Evolutionary conservation across 2,329 filamentous ascomycete species (phyloP).

Genomic region (Diaporthe sp.): DNA sequence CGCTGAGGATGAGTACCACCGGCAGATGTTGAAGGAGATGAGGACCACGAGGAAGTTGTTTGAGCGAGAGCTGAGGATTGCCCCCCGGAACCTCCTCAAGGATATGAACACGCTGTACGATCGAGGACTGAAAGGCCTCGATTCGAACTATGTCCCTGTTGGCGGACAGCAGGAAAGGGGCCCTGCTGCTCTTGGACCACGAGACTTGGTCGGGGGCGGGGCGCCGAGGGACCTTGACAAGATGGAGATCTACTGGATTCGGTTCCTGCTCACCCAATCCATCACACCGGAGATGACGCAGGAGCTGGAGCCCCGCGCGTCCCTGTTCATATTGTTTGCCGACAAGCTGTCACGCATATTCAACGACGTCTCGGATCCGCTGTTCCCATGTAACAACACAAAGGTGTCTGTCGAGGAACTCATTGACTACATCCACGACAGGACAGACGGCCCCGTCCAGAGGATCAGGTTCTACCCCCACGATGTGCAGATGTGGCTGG

Average conservation of each 20-base stretch:
- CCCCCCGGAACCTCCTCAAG: constrained; percentile 49
- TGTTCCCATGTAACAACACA: constrained; percentile 46
- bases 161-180: neutral
- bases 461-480: constrained; percentile 47
- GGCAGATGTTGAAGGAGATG: constrained; percentile 49
- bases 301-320: constrained; percentile 45
- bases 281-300: constrained; percentile 46
- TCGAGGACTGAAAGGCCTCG: constrained; percentile 2
- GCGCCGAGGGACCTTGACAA: constrained; percentile 42
- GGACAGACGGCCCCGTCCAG: constrained; percentile 42
- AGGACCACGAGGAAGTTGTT: constrained; percentile 46
- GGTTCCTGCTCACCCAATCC: constrained; percentile 49
- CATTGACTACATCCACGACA: constrained; percentile 48
- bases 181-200: neutral
- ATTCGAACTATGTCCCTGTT: neutral
- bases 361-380: constrained; percentile 47
- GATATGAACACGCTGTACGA: constrained; percentile 40
- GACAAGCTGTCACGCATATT: constrained; percentile 51
- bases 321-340: constrained; percentile 52
- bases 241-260: constrained; percentile 52
- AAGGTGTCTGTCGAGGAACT: constrained; percentile 47
- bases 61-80: constrained; percentile 42
- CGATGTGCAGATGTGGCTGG: constrained; percentile 50
- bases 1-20: constrained; percentile 44
- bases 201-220: neutral